A percentile compares a stretch with the other conserved stretches of the same genome.
Conservation (phyloP, 257 asterid species). For the Datura wrightii region DNA sequence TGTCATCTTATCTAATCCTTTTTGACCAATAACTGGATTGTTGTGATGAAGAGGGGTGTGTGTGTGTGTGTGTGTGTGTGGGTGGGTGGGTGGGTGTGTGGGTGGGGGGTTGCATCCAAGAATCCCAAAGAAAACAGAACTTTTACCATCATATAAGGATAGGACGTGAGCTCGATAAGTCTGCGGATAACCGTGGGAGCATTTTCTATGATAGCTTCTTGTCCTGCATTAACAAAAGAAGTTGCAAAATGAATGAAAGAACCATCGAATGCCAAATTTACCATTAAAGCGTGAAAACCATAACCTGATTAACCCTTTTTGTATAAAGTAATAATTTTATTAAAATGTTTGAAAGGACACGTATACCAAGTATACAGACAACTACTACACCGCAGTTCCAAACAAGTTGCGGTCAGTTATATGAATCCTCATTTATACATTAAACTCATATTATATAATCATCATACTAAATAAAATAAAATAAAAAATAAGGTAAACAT, state of each 20-base stretch:
- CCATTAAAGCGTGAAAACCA: constrained; percentile 7
- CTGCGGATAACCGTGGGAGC: constrained; percentile 59
- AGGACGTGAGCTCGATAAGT: constrained; percentile 63
- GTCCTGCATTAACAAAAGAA: constrained; percentile 53
- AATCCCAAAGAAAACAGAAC: not conserved
- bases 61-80: no score
- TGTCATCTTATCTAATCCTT: not conserved
- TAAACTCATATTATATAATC: no score
- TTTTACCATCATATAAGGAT: constrained; percentile 67
- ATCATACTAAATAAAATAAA: no score
- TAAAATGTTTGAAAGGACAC: not conserved
- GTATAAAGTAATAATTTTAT: not conserved
- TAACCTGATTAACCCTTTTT: not conserved
- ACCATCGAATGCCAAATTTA: not conserved
- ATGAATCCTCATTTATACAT: no score
- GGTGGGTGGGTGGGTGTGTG: not conserved
- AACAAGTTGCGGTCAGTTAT: no score
- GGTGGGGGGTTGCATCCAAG: not conserved
- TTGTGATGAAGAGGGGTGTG: no score
- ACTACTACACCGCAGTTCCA: no score
- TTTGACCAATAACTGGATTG: not conserved
- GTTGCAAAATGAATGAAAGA: not conserved
- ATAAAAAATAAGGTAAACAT: no score
- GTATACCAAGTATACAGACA: not conserved
- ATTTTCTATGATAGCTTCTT: constrained; percentile 70